Evolutionary conservation across 345 rosid genomes (phyloP).

Genomic region (Populus nigra): DNA sequence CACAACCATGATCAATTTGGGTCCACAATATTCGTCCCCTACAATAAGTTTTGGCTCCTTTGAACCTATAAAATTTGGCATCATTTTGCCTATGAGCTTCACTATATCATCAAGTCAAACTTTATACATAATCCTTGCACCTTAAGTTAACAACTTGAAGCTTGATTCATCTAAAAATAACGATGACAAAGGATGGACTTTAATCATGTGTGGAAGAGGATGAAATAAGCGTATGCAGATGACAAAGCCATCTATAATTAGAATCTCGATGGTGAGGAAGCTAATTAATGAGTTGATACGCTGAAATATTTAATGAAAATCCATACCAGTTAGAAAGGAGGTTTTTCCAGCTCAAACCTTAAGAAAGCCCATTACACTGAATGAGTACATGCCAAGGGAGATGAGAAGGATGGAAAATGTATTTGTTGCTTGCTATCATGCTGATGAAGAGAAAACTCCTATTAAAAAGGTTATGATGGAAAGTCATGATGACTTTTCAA

Average conservation of each 20-base stretch:
- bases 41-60: neutral
- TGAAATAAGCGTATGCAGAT: neutral
- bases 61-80: no score
- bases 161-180: neutral
- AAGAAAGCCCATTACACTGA: neutral
- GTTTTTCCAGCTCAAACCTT: neutral
- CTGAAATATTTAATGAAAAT: neutral
- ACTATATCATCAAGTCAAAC: no score
- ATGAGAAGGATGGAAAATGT: neutral
- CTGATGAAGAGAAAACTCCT: neutral
- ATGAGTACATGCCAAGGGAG: neutral
- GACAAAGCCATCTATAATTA: neutral
- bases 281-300: no score
- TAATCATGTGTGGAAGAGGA: neutral
- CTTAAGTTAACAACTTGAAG: no score
- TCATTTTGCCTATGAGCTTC: no score
- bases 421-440: neutral
- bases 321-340: neutral
- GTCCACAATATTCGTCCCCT: neutral
- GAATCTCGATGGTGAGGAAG: no score
- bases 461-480: neutral
- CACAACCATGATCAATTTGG: neutral
- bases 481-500: neutral
- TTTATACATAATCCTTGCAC: no score
- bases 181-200: neutral